These are phyloP conservation scores for Canariomyces notabilis DNA, from an alignment of 2,329 filamentous ascomycete species.

Conservation along the genomic window DNA sequence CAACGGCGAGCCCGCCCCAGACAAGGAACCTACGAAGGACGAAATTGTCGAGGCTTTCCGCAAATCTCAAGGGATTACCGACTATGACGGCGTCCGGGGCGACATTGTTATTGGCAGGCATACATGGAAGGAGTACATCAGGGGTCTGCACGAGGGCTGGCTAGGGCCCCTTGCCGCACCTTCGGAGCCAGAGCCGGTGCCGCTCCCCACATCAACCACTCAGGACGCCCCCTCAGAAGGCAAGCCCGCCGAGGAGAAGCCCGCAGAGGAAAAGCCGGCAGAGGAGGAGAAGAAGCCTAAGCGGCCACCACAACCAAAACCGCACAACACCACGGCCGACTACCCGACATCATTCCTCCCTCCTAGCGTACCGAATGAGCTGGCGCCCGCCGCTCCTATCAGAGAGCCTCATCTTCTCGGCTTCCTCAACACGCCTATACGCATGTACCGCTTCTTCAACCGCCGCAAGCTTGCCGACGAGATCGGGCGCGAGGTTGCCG, in stretches of 20 bases:
- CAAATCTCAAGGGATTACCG: slow-evolving; percentile 59
- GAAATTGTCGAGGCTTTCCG: slow-evolving; percentile 59
- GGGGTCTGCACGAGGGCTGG: slow-evolving; percentile 94
- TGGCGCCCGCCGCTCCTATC: slow-evolving; percentile 69
- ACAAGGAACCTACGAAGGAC: slow-evolving; percentile 50
- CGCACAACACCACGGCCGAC: slow-evolving; percentile 68
- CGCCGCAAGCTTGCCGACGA: slow-evolving; percentile 79
- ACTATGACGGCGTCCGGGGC: slow-evolving; percentile 70
- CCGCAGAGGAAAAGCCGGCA: slow-evolving; percentile 35
- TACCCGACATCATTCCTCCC: slow-evolving; percentile 66
- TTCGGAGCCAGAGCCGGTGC: slow-evolving; percentile 28
- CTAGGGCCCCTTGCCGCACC: slow-evolving; percentile 74
- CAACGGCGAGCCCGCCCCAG: slow-evolving; percentile 34
- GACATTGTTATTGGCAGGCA: slow-evolving; percentile 87
- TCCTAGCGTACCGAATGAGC: slow-evolving; percentile 58
- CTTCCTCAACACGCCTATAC: slow-evolving; percentile 82
- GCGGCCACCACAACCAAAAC: slow-evolving; percentile 57
- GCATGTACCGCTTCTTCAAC: slow-evolving; percentile 83
- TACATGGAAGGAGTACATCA: slow-evolving; percentile 95
- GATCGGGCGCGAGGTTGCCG: slow-evolving; percentile 81
- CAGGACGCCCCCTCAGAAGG: slow-evolving; percentile 13
- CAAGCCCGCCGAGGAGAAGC: slow-evolving; percentile 33
- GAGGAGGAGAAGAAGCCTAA: slow-evolving; percentile 50
- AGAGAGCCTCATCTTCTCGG: slow-evolving; percentile 86
- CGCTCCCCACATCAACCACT: slow-evolving; percentile 23